Evolutionary conservation across 2,329 filamentous ascomycete genomes (phyloP), one percentile per base, ranked within the genome.

Genomic region (Xylaria sp.): DNA sequence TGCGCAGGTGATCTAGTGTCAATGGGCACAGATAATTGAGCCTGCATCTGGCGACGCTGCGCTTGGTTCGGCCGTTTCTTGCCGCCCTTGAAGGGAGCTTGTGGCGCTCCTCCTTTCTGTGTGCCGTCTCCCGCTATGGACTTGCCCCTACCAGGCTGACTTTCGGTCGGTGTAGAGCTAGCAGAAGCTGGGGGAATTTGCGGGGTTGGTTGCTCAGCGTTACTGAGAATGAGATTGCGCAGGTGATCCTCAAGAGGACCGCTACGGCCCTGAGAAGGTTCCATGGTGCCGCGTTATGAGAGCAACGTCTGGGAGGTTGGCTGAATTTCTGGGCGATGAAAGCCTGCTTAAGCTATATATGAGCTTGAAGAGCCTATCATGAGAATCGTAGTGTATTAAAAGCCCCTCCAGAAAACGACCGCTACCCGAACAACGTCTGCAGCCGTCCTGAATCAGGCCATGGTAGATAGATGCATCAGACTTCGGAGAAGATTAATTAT

Each of bases 51-150:
- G 19, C 84, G 79, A 44, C 84, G 76, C 61, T 87, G 82, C 1
- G 84, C 84, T 64, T 88, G 85, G 56, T 88, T 88, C 2, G 75
- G 79, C 19, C 84, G 81, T 78, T 84, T 62, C 74, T 73, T 46
- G 62, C 55, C n/a, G 66, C 51, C 48, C 71, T 76, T 60, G 62
- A 65, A 37, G 24, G 53, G 16, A 22, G 51, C 20, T 22, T 62
- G 63, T 5, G 42, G 8, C 24, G 51, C 20, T 17, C 39, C 40
- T 13, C 54, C 18, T 21, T 50, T 47, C 29, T 55, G 48, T 19
- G n/a, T 19, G 39, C 42, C 37, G 41, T 45, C 43, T 20, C 29
- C 43, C 39, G 45, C 26, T 54, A 19, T 22, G 19, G 37, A 6
- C 24, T 43, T 42, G 21, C 40, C 42, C 21, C 44, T 49, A 46